A percentile compares a stretch with the other conserved stretches of the same genome.
These are phyloP conservation scores for Flaveria floridana DNA, from an alignment of 140 eudicot species.

Conservation along the genomic window DNA sequence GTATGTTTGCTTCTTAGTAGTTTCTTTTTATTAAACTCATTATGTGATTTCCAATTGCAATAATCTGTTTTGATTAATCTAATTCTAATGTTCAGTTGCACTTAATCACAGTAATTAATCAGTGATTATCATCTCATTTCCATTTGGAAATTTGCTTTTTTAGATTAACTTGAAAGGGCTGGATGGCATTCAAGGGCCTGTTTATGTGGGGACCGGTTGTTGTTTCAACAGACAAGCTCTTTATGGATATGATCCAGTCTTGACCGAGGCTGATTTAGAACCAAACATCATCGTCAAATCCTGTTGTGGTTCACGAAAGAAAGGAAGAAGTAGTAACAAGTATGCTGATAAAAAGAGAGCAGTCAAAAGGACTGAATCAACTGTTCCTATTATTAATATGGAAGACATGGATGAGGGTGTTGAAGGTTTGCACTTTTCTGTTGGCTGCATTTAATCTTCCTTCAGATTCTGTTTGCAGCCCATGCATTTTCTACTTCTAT, in stretches of 20 bases:
- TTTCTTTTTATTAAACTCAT: background rate
- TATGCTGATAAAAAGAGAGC: constrained; percentile 52
- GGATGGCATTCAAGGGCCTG: constrained; percentile 67
- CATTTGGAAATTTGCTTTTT: background rate
- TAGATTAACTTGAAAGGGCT: constrained; percentile 65
- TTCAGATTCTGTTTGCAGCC: too few relatives aligned
- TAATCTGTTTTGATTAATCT: background rate
- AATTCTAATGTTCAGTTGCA: background rate
- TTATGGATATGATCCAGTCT: constrained; percentile 88
- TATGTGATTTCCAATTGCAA: too few relatives aligned
- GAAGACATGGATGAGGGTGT: constrained; percentile 89
- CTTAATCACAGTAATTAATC: background rate
- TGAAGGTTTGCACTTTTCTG: constrained; percentile 53
- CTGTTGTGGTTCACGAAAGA: constrained; percentile 69
- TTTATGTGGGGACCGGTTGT: constrained; percentile 71
- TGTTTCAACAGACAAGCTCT: constrained; percentile 88
- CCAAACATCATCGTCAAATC: constrained; percentile 63
- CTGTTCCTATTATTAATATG: constrained; percentile 65
- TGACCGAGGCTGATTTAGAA: constrained; percentile 71
- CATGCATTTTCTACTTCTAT: background rate
- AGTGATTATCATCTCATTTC: background rate
- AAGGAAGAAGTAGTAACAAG: constrained; percentile 44
- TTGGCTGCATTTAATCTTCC: too few relatives aligned
- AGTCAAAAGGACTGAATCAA: constrained; percentile 52
- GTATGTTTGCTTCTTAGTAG: constrained; percentile 43